A percentile compares a stretch with the other conserved stretches of the same genome.
Conservation (phyloP, 768 basidiomycete species). For the Leccinum aurantiacum region DNA sequence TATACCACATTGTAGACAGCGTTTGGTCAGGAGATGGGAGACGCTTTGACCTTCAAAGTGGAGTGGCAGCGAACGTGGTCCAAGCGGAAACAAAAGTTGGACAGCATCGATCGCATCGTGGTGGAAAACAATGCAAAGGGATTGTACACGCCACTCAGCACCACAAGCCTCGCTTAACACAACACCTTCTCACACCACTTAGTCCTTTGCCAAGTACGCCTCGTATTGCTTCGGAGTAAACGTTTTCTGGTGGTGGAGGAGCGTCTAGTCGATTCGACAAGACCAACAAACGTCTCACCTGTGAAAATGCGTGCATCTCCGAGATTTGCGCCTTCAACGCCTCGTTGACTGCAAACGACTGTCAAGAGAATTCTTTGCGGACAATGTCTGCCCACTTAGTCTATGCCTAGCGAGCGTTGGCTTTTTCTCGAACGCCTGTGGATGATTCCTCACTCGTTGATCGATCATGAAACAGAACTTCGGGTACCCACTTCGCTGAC, state of each 20-base stretch:
- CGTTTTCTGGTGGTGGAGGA: conserved; percentile 53
- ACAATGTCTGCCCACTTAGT: conserved; percentile 46
- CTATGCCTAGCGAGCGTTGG: conserved; percentile 76
- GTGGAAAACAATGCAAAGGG: conserved; percentile 9
- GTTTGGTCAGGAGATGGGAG: background rate
- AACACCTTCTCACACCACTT: background rate
- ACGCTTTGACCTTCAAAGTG: conserved; percentile 1
- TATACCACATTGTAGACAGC: conserved; percentile 7
- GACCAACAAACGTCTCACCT: conserved; percentile 46
- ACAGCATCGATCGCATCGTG: background rate
- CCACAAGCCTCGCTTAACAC: background rate
- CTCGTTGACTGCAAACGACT: conserved; percentile 61
- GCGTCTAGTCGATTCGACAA: background rate
- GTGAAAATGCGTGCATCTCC: conserved; percentile 86
- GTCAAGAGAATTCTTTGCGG: conserved; percentile 4
- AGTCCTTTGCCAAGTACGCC: conserved; percentile 40
- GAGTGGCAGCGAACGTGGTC: background rate
- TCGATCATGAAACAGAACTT: background rate
- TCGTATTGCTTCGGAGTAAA: conserved; percentile 70
- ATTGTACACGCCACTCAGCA: background rate
- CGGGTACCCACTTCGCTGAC: conserved; percentile 64
- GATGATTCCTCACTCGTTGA: conserved; percentile 1
- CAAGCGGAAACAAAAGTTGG: conserved; percentile 9
- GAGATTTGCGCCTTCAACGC: conserved; percentile 71
- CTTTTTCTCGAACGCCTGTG: conserved; percentile 75